These are phyloP conservation scores for Rhizopus arrhizus DNA, from an alignment of 371 early-diverging fungal genomes.

Conservation along the genomic window DNA sequence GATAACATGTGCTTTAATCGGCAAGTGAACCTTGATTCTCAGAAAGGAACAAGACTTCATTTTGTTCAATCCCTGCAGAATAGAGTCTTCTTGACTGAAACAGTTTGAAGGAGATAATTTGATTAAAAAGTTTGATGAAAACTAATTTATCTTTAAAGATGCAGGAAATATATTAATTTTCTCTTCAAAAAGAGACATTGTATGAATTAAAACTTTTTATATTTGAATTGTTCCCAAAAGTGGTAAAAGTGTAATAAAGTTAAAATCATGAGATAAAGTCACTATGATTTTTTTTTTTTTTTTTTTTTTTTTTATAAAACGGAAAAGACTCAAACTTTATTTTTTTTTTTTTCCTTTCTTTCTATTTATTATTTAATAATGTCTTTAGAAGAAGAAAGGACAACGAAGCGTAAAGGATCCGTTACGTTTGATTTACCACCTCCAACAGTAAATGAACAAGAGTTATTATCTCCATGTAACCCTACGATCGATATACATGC, in stretches of 20 bases:
- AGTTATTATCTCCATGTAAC: slow-evolving; percentile 31
- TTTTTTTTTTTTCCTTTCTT: background rate
- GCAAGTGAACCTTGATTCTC: too few species aligned
- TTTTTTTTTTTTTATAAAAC: background rate
- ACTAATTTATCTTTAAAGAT: too few species aligned
- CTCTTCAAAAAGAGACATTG: too few species aligned
- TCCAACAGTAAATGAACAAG: slow-evolving; percentile 6
- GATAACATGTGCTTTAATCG: too few species aligned
- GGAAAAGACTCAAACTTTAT: background rate
- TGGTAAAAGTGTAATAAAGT: background rate
- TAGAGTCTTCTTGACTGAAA: too few species aligned
- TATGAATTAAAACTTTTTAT: too few species aligned
- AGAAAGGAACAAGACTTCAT: too few species aligned
- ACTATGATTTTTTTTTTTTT: background rate
- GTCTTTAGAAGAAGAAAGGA: background rate
- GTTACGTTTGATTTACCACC: slow-evolving; percentile 48
- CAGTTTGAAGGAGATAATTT: too few species aligned
- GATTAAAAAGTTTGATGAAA: too few species aligned
- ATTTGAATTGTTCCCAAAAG: too few species aligned
- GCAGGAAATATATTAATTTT: too few species aligned
- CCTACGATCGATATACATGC: slow-evolving; percentile 44
- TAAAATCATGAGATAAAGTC: slow-evolving; percentile 1
- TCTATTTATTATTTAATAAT: background rate
- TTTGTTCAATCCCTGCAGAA: too few species aligned
- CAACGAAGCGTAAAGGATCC: slow-evolving; percentile 28